Percentiles rank a stretch among this genome's conserved stretches.
phyloP scores from a whole-genome alignment of 257 asterid genomes.

The Leonotis leonurus region DNA sequence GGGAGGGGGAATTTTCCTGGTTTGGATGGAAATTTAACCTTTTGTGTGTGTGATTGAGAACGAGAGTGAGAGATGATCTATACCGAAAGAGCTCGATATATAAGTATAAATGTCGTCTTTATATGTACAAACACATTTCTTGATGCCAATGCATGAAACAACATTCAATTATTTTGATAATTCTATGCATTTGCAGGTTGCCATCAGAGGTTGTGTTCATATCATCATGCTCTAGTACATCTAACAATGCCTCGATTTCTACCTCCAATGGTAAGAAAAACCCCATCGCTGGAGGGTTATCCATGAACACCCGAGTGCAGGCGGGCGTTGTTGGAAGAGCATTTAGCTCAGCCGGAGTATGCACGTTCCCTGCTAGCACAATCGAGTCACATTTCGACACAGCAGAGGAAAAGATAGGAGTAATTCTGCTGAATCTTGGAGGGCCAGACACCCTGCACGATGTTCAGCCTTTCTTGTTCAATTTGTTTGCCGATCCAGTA shows the following conservation, averaged over 20 bases:
- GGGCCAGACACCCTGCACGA: conserved; percentile 91
- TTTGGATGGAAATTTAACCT: neutral
- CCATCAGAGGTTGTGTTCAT: conserved; percentile 21
- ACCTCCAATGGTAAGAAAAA: conserved; percentile 16
- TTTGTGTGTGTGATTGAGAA: neutral
- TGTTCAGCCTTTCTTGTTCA: conserved; percentile 89
- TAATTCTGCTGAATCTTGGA: conserved; percentile 87
- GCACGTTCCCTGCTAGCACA: conserved; percentile 31
- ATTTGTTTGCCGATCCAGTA: conserved; percentile 93
- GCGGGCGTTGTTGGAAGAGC: conserved; percentile 38
- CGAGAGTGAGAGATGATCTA: neutral
- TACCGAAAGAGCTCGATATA: neutral
- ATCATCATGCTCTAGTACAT: conserved; percentile 18
- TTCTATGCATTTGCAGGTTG: conserved; percentile 35
- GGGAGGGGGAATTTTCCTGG: neutral
- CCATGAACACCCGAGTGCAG: conserved; percentile 24
- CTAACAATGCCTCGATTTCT: conserved; percentile 16
- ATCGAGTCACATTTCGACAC: conserved; percentile 32
- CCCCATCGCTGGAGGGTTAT: conserved; percentile 22
- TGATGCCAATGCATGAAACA: neutral
- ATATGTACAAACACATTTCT: neutral
- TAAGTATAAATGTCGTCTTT: neutral
- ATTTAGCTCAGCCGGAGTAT: conserved; percentile 37
- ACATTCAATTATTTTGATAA: neutral
- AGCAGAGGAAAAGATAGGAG: conserved; percentile 69